These are phyloP conservation scores for Daldinia caldariorum DNA, from an alignment of 495 filamentous ascomycete genomes.

Conservation along the genomic window DNA sequence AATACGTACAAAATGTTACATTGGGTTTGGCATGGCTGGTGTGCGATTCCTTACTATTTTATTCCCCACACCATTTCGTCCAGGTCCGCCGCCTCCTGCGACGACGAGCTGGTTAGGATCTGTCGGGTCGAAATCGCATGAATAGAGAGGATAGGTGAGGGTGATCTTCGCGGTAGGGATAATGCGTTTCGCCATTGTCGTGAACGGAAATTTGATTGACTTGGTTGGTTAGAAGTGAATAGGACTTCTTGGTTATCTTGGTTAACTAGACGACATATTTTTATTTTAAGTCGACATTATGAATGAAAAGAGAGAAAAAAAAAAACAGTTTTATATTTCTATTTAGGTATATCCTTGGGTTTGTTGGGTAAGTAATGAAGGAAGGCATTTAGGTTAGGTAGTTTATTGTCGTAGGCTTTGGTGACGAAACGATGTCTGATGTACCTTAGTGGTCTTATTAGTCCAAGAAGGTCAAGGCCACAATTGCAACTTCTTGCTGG, in stretches of 20 bases:
- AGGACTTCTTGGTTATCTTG: constrained; percentile 17
- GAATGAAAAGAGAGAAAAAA: not conserved
- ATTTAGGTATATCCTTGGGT: not conserved
- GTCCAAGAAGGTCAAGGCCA: constrained; percentile 24
- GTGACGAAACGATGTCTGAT: constrained; percentile 32
- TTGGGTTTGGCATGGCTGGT: not conserved
- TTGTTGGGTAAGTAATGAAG: not conserved
- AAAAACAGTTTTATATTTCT: not conserved
- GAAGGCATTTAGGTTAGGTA: not conserved
- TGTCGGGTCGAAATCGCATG: constrained; percentile 86
- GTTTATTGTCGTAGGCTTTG: constrained; percentile 12
- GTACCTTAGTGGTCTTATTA: too few species aligned
- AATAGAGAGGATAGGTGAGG: constrained; percentile 87
- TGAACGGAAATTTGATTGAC: constrained; percentile 17
- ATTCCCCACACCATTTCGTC: constrained; percentile 86
- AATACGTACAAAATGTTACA: constrained; percentile 3
- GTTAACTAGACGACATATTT: constrained; percentile 17
- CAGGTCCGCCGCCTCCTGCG: constrained; percentile 90
- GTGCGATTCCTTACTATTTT: constrained; percentile 72
- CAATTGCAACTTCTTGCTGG: constrained; percentile 26
- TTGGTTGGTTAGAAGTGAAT: constrained; percentile 4
- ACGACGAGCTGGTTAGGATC: constrained; percentile 79
- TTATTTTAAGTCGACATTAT: constrained; percentile 22
- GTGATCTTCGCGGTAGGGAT: constrained; percentile 66
- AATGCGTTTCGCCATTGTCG: constrained; percentile 46